These are phyloP conservation scores for Waltergamsia citrina DNA, from an alignment of 2,329 filamentous ascomycete genomes.

Conservation along the genomic window DNA sequence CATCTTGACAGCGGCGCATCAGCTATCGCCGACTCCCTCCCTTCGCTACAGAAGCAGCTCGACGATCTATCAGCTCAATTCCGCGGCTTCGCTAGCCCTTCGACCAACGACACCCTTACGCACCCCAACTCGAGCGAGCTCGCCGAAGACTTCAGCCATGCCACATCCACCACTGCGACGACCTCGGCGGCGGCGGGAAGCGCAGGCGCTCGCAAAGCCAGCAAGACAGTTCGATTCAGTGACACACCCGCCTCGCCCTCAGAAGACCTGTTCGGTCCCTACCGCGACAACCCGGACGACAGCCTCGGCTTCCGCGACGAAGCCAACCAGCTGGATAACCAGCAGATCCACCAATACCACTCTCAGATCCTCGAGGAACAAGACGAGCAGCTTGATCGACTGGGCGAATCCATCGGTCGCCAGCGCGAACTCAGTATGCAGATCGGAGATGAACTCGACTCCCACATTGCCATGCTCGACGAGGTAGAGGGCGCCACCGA, in stretches of 20 bases:
- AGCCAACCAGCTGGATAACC: slow-evolving; percentile 57
- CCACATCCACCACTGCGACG: slow-evolving; percentile 38
- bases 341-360: slow-evolving; percentile 83
- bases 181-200: too few relatives aligned
- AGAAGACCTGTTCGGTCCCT: slow-evolving; percentile 35
- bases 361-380: slow-evolving; percentile 73
- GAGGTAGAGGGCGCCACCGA: slow-evolving; percentile 80
- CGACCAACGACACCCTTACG: slow-evolving; percentile 39
- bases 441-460: slow-evolving; percentile 92
- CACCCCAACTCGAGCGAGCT: slow-evolving; percentile 57
- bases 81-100: slow-evolving; percentile 49
- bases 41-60: slow-evolving; percentile 63
- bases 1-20: slow-evolving; percentile 30
- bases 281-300: slow-evolving; percentile 58
- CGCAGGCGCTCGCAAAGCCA: slow-evolving; percentile 42
- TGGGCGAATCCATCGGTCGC: slow-evolving; percentile 78
- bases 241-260: slow-evolving; percentile 42
- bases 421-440: slow-evolving; percentile 91
- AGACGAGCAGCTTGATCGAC: slow-evolving; percentile 81
- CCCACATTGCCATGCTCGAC: slow-evolving; percentile 80
- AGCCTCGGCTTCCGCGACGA: slow-evolving; percentile 50
- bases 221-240: slow-evolving; percentile 81
- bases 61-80: slow-evolving; percentile 73
- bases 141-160: slow-evolving; percentile 54
- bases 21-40: slow-evolving; percentile 53